Evolutionary conservation across 495 filamentous ascomycete species (phyloP), one percentile per base, ranked within the genome.

Genomic region (Lasiosphaeria ovina): DNA sequence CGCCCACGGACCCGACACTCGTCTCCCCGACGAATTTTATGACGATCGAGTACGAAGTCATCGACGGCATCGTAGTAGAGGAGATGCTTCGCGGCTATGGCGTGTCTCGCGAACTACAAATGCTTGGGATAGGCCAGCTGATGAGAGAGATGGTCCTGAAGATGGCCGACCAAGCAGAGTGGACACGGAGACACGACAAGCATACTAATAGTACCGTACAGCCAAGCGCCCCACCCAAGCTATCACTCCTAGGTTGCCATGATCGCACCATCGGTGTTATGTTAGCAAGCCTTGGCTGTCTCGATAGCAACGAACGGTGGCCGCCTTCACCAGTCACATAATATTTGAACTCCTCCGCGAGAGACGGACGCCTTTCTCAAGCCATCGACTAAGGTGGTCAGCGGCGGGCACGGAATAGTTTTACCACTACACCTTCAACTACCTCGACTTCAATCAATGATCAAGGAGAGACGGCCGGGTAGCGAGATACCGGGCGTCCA

Each of bases 241-340:
- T 47, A 8, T 47, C 44, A 11, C 44, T 47, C 7, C 12, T 47
- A n/a, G 44, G 44, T n/a, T 47, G 44, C 11, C 44, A 47, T n/a
- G 44, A 47, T n/a, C 7, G 8, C 44, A 47, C 44, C 4, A 47
- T 47, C 12, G 44, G 44, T n/a, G 16, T 9, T 1, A 4, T 47
- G 44, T n/a, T 47, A 47, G 44, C 44, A 47, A 47, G 44, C 44
- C 6, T 47, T 47, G 44, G 44, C 44, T 47, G 44, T 14, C 44
- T 47, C 16, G 44, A 47, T 9, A n/a, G 44, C 11, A 11, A n/a
- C 12, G 44, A 47, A n/a, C 12, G 16, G 44, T 47, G 44, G 44
- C 44, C 44, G 44, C 44, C 44, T 47, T 47, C 44, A 47, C 44
- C 44, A 47, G 44, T n/a, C 44, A 47, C 44, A 47, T 47, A 11